Conservation (phyloP, 495 filamentous ascomycete genomes). For the Chaetomium cochliodes region DNA sequence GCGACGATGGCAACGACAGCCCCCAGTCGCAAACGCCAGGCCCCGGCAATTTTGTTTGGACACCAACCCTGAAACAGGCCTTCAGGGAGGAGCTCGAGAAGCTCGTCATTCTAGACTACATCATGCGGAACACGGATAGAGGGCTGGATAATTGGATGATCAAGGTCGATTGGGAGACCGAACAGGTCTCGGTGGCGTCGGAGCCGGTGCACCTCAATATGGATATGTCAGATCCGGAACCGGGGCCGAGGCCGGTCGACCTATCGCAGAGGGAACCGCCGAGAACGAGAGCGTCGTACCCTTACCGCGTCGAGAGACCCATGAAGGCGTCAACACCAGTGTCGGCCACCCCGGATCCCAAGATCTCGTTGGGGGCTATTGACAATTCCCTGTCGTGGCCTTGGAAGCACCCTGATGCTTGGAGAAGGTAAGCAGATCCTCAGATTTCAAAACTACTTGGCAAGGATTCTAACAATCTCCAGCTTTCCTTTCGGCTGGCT, state of each 20-base stretch:
- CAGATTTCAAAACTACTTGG: background rate
- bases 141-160: conserved; percentile 99
- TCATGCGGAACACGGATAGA: conserved; percentile 98
- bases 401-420: conserved; percentile 97
- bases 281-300: conserved; percentile 53
- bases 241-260: conserved; percentile 60
- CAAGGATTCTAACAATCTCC: conserved; percentile 14
- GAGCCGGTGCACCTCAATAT: conserved; percentile 71
- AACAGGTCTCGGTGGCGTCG: conserved; percentile 79
- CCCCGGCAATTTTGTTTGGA: conserved; percentile 74
- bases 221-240: conserved; percentile 46
- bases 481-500: conserved; percentile 99
- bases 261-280: conserved; percentile 47
- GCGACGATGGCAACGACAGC: conserved; percentile 57
- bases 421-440: conserved; percentile 49
- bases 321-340: conserved; percentile 74
- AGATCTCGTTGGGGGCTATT: conserved; percentile 83
- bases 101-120: conserved; percentile 95
- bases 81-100: conserved; percentile 97
- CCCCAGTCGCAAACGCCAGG: conserved; percentile 39
- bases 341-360: conserved; percentile 57
- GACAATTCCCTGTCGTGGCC: conserved; percentile 98
- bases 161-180: conserved; percentile 79
- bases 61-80: conserved; percentile 79
- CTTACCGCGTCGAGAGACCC: conserved; percentile 75